phyloP scores from a whole-genome alignment of 192 early-diverging fungal genomes.

The Coemansia brasiliensis region DNA sequence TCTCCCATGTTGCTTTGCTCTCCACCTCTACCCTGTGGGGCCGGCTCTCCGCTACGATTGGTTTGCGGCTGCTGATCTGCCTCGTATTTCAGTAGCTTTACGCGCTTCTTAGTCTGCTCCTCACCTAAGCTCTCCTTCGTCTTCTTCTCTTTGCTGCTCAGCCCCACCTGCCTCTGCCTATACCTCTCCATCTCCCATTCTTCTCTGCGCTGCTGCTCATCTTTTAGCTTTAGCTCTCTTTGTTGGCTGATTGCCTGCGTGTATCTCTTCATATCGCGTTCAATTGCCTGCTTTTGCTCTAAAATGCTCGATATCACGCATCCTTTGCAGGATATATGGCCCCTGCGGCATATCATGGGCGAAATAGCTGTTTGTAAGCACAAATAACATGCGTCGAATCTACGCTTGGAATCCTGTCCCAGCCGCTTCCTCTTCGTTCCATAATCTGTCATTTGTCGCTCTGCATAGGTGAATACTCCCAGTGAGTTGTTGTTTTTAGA shows the following conservation, averaged over 20 bases:
- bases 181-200: slow-evolving; percentile 8
- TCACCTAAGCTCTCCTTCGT: neutral
- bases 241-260: slow-evolving; percentile 28
- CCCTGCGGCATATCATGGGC: slow-evolving; percentile 36
- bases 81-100: neutral
- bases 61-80: neutral
- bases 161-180: slow-evolving; percentile 18
- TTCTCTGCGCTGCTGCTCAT: neutral
- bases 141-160: neutral
- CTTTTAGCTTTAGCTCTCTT: slow-evolving; percentile 13
- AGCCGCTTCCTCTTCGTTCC: slow-evolving; percentile 82
- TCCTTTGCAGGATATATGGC: slow-evolving; percentile 88
- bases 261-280: slow-evolving; percentile 46
- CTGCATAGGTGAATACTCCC: slow-evolving; percentile 89
- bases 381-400: slow-evolving; percentile 85
- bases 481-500: slow-evolving; percentile 92
- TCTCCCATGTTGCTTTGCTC: neutral
- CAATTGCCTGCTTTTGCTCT: slow-evolving; percentile 78
- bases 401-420: slow-evolving; percentile 78
- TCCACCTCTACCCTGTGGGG: too few species aligned
- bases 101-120: neutral
- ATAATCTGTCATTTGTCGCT: slow-evolving; percentile 82
- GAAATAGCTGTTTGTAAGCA: slow-evolving; percentile 60
- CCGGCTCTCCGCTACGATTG: too few species aligned
- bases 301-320: slow-evolving; percentile 84